Base-by-base conservation (phyloP, 768 basidiomycete species). In the Psilocybe cyanescens region DNA sequence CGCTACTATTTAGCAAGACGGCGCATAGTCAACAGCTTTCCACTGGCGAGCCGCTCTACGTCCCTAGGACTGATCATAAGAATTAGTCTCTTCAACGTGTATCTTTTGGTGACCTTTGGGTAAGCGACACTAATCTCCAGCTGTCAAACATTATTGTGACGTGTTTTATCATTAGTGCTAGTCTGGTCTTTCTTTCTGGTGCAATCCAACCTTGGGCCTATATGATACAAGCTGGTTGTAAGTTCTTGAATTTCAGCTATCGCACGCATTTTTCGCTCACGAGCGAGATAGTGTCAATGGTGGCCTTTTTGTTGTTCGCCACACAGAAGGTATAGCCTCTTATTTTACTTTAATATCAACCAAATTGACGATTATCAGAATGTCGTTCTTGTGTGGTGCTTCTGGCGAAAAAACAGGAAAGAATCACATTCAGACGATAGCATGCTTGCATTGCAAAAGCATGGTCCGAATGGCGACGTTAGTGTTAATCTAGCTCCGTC, bases 141-240 rank as follows among this genome's bases (percentile, higher is more conserved):
- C 31, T 9, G 35, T 49, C n/a, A 19, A 41, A 12, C 11, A 8
- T 39, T 29, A n/a, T 28, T 11, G 14, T n/a, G 24, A 55, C 39
- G 37, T 56, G 17, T 12, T 31, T 52, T n/a, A 24, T 24, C 17
- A 12, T 39, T 57, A 82, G 81, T 14, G 75, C 75, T 16, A 76
- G 77, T 28, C 68, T 79, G 56, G 68, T 76, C 17, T 80, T 78
- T 65, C 58, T 81, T 55, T 72, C 74, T 24, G 65, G 70, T 35
- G 58, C 60, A 14, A 55, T 67, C n/a, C 19, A 57, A 31, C 56
- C 73, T 3, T 79, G 78, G 66, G 74, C 79, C 35, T 82, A 80
- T 65, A 77, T 86, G 74, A 70, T 83, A 12, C 81, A 82, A 55
- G 85, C 86, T 31, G 74, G 80, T 12, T 63, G 85, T 86, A 60